phyloP scores from a whole-genome alignment of 2,329 filamentous ascomycete genomes.

The Zasmidium angulare region DNA sequence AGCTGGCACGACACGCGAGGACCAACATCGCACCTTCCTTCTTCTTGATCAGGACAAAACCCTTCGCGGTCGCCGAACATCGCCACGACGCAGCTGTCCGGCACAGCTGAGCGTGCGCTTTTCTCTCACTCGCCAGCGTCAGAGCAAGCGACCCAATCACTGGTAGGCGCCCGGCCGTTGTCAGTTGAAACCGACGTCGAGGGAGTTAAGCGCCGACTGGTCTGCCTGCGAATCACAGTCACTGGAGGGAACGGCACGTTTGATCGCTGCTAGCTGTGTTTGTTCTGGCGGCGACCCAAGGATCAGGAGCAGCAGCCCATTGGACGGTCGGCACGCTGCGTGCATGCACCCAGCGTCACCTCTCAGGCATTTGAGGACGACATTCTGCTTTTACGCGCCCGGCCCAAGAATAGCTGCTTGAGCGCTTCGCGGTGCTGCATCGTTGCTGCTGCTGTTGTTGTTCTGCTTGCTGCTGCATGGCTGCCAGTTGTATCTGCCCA shows the following conservation, averaged over 20 bases:
- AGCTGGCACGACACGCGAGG: neutral
- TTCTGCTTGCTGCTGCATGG: slow-evolving; percentile 25
- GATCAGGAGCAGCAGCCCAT: slow-evolving; percentile 14
- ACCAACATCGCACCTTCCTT: slow-evolving; percentile 8
- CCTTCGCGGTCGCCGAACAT: slow-evolving; percentile 6
- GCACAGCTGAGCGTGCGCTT: neutral
- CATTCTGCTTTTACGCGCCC: slow-evolving; percentile 28
- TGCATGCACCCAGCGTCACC: slow-evolving; percentile 13
- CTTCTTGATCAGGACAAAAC: too few relatives aligned
- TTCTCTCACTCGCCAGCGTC: neutral
- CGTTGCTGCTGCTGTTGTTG: neutral
- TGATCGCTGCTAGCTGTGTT: slow-evolving; percentile 8
- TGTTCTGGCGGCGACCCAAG: slow-evolving; percentile 11
- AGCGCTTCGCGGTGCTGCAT: slow-evolving; percentile 22
- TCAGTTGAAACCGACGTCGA: slow-evolving; percentile 5
- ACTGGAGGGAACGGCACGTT: slow-evolving; percentile 13
- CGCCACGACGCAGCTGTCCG: neutral
- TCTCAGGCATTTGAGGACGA: slow-evolving; percentile 13
- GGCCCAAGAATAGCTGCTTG: slow-evolving; percentile 28
- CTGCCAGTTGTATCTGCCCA: slow-evolving; percentile 22
- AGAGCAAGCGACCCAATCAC: slow-evolving; percentile 13
- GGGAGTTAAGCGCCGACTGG: slow-evolving; percentile 19
- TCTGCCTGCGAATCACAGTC: slow-evolving; percentile 16
- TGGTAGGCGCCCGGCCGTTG: slow-evolving; percentile 10
- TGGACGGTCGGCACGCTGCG: slow-evolving; percentile 17